Percentiles rank a stretch among this genome's conserved stretches.
These are phyloP conservation scores for Lupinus albus DNA, from an alignment of 306 rosid species.

Conservation along the genomic window DNA sequence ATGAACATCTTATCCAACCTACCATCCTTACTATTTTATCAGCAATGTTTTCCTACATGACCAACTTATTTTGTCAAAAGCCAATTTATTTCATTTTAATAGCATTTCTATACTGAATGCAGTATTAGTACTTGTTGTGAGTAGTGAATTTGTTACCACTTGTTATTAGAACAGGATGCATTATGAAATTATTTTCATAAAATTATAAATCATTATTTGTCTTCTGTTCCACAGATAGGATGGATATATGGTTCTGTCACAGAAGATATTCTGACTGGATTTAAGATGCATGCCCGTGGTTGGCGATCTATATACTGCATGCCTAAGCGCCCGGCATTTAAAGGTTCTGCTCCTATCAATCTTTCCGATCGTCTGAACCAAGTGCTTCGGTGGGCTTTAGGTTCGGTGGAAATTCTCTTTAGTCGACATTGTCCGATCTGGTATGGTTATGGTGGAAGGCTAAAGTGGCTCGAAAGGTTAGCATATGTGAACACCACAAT, in stretches of 20 bases:
- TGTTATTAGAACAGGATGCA: background rate
- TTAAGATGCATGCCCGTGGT: slow-evolving; percentile 99
- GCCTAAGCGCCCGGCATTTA: slow-evolving; percentile 88
- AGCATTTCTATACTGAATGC: too few relatives aligned
- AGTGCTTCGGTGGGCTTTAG: slow-evolving; percentile 99
- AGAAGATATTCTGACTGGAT: slow-evolving; percentile 98
- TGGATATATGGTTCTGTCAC: slow-evolving; percentile 99
- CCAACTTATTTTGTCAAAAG: too few relatives aligned
- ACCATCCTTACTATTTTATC: too few relatives aligned
- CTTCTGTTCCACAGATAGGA: slow-evolving; percentile 72
- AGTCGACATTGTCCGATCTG: slow-evolving; percentile 98
- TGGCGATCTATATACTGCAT: slow-evolving; percentile 97
- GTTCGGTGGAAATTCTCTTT: slow-evolving; percentile 92
- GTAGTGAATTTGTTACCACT: too few relatives aligned
- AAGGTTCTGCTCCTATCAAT: slow-evolving; percentile 98
- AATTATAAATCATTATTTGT: slow-evolving; percentile 8
- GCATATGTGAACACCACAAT: slow-evolving; percentile 97
- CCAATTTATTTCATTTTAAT: too few relatives aligned
- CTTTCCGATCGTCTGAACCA: slow-evolving; percentile 98
- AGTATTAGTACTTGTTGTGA: too few relatives aligned
- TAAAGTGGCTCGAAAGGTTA: slow-evolving; percentile 94
- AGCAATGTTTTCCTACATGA: too few relatives aligned
- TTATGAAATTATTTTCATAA: background rate
- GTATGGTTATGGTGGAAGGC: slow-evolving; percentile 94
- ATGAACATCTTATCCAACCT: too few relatives aligned